phyloP scores from a whole-genome alignment of 371 early-diverging fungal species.

The Mucor sp. region DNA sequence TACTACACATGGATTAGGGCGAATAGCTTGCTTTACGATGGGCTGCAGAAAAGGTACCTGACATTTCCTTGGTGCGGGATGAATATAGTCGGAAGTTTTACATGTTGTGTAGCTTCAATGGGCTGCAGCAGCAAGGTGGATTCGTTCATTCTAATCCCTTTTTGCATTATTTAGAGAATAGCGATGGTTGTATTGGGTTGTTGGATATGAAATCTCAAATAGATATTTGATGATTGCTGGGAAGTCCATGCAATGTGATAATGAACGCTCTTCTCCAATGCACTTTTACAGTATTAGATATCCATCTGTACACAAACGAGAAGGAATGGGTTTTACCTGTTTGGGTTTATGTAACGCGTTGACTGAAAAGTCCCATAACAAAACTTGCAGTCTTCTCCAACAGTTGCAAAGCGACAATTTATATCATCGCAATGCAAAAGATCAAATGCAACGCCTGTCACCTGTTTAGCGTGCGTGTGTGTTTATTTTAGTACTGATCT shows the following conservation, averaged over 20 bases:
- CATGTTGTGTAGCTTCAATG: conserved; percentile 22
- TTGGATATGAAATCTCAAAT: neutral
- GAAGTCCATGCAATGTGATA: neutral
- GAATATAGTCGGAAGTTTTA: conserved; percentile 44
- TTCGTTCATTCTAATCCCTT: neutral
- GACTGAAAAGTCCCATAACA: conserved; percentile 88
- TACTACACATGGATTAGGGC: conserved; percentile 67
- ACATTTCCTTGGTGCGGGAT: conserved; percentile 64
- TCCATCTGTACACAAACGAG: neutral
- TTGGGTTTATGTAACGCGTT: conserved; percentile 73
- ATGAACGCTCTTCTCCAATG: neutral
- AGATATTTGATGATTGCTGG: neutral
- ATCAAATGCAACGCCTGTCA: conserved; percentile 87
- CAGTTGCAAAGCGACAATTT: conserved; percentile 76
- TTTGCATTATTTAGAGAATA: neutral
- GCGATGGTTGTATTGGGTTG: neutral
- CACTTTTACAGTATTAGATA: neutral
- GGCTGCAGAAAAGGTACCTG: conserved; percentile 85
- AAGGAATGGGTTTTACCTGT: conserved; percentile 38
- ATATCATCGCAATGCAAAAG: conserved; percentile 78
- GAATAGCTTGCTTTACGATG: conserved; percentile 67
- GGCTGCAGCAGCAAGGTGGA: conserved; percentile 8
- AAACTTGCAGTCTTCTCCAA: conserved; percentile 77
- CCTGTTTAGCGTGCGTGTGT: conserved; percentile 29
- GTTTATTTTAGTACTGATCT: neutral